Evolutionary conservation across 2,329 filamentous ascomycete genomes (phyloP), one percentile per base, ranked within the genome.

Genomic region (Beauveria australis): DNA sequence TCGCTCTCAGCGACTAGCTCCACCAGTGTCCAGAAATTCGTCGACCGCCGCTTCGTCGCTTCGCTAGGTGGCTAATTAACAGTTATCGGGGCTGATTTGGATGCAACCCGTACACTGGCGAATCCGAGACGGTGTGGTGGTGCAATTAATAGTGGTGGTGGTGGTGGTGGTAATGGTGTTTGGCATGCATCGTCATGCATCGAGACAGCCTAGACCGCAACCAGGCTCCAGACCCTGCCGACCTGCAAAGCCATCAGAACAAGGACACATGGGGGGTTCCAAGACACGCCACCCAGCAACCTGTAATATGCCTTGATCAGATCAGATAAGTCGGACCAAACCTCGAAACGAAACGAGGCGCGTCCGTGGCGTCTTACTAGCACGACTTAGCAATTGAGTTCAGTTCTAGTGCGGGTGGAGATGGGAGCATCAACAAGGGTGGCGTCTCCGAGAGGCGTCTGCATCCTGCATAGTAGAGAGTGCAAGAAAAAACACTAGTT

Each of bases 301-400:
- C 16, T 55, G 26, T 22, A 19, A 9, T 28, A n/a, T 54, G 24
- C 16, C 26, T 43, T 41, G 18, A 52, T 60, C 40, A 16, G 57
- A 60, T 60, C 57, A 60, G 57, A 60, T 60, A 58, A 60, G 28
- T 53, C 10, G 48, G 33, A 14, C 33, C 33, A 37, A 37, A 37
- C 33, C 33, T 58, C 33, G 47, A 52, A 51, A 51, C 48, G 12
- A 52, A 57, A 57, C 54, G 44, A 28, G 56, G 47, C 56, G 56
- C 37, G 8, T 40, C 18, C 33, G 24, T 6, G 18, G 56, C 33
- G 28, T 12, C 28, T 51, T 19, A 51, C 56, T 59, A 52, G 46
- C 44, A 40, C 18, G 33, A 55, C 18, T 46, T 48, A 7, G 22
- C 46, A 37, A 37, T 37, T 37, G 6, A 37, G 8, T 49, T 19